phyloP scores from a whole-genome alignment of 2,329 filamentous ascomycete genomes.

The Erysiphe neolycopersici region DNA sequence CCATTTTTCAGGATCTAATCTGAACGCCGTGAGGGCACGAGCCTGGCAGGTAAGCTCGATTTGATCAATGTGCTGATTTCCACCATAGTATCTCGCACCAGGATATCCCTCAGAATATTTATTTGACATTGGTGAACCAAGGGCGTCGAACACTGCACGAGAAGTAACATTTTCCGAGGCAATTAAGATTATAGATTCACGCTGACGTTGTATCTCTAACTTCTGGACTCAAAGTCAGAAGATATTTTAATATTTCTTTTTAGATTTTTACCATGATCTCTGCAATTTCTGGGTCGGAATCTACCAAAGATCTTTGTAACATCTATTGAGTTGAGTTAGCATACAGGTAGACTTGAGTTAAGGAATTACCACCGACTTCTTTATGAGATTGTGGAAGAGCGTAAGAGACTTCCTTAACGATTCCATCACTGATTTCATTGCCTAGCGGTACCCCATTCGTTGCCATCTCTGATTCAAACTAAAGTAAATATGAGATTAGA shows the following conservation, averaged over 20 bases:
- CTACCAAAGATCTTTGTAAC: constrained; percentile 1
- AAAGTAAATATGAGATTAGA: too few species aligned
- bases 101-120: constrained; percentile 98
- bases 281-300: background rate
- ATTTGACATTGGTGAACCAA: constrained; percentile 85
- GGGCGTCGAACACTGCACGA: constrained; percentile 68
- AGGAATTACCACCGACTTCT: background rate
- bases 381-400: constrained; percentile 1
- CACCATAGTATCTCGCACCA: constrained; percentile 85
- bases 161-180: constrained; percentile 92
- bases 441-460: too few species aligned
- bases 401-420: background rate
- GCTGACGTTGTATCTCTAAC: constrained; percentile 84
- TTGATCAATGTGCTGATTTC: constrained; percentile 87
- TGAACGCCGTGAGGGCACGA: constrained; percentile 68
- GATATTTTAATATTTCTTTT: background rate
- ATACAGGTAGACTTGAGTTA: background rate
- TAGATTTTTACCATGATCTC: background rate
- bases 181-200: constrained; percentile 95
- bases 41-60: constrained; percentile 75
- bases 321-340: background rate
- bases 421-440: too few species aligned
- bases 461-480: too few species aligned
- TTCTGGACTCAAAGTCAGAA: background rate
- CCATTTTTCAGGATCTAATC: constrained; percentile 65